Base-by-base conservation (phyloP, 192 early-diverging fungal species). In the Linderina pennispora region DNA sequence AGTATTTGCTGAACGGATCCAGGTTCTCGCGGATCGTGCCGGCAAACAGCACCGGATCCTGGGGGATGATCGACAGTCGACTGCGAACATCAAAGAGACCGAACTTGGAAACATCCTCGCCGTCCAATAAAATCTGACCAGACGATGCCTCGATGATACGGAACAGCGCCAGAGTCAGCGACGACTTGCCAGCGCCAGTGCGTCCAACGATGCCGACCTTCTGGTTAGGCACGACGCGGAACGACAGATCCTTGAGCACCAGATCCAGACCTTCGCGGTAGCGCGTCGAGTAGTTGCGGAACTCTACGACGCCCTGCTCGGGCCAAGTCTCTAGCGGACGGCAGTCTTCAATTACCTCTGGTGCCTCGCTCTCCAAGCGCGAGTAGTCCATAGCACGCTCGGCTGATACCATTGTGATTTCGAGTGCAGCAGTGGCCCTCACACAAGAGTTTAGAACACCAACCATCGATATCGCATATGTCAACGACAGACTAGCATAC, bases 121-220 rank as follows among this genome's bases (percentile, higher is more conserved):
- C 88, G 48, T 95, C 92, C 38, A 95, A 75, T 19, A 51, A 22
- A 33, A 95, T 91, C 28, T 67, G 60, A 3, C 90, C 90, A n/a
- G 41, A 53, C 0, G 68, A 55, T 3, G 78, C 64, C 26, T 84
- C 82, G 3, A 90, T 74, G 36, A 92, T 78, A 0, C 90, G 68
- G 76, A 91, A 92, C 24, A 92, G 60, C 0, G 84, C 80, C 45
- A 90, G 50, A 7, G 80, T 76, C 18, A 90, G 46, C 3, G 88
- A 82, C 3, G 81, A 80, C 52, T 93, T 91, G n/a, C 88, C 88
- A 2, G 86, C 87, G 23, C 89, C 91, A 8, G 81, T 83, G 15
- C 81, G 74, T 1, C 80, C 80, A 8, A 80, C 80, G 13, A 84
- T 79, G 9, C 81, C 81, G 15, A 84, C 62, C 50, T 84, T 84